Percentiles rank a stretch among this genome's conserved stretches.
phyloP scores from a whole-genome alignment of 176 grass and related monocot species.

The Eleusine indica region DNA sequence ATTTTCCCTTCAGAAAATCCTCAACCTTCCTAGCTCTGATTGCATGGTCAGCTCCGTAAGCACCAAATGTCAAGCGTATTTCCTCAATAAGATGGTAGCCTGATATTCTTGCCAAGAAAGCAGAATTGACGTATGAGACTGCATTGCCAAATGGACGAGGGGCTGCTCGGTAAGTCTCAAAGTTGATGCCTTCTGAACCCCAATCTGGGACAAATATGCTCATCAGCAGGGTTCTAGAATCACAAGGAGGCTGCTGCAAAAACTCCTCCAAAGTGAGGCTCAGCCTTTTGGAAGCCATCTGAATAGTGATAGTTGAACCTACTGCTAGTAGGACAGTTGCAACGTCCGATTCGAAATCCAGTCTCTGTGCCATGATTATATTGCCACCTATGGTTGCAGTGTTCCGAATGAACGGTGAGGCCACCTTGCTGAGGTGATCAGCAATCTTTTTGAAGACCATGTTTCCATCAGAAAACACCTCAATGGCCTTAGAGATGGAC shows the following conservation, averaged over 20 bases:
- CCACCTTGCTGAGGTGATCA: slow-evolving; percentile 70
- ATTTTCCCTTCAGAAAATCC: slow-evolving; percentile 69
- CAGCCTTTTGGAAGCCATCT: slow-evolving; percentile 46
- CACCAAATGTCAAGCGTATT: slow-evolving; percentile 67
- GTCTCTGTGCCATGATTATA: slow-evolving; percentile 77
- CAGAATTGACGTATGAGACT: slow-evolving; percentile 75
- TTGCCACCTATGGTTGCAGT: slow-evolving; percentile 84
- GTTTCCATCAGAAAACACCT: slow-evolving; percentile 54
- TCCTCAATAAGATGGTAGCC: slow-evolving; percentile 53
- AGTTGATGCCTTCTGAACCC: slow-evolving; percentile 49
- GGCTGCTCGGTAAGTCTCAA: slow-evolving; percentile 78
- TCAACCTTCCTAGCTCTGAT: slow-evolving; percentile 73
- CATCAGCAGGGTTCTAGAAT: slow-evolving; percentile 57
- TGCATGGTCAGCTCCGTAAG: slow-evolving; percentile 65
- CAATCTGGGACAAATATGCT: slow-evolving; percentile 68
- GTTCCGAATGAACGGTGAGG: slow-evolving; percentile 73
- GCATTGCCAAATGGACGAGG: slow-evolving; percentile 87
- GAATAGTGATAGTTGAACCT: slow-evolving; percentile 53
- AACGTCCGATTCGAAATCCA: slow-evolving; percentile 64
- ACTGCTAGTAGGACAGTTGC: slow-evolving; percentile 69
- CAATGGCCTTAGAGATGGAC: slow-evolving; percentile 72
- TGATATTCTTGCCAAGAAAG: slow-evolving; percentile 67
- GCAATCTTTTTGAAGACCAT: slow-evolving; percentile 62
- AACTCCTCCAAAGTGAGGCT: slow-evolving; percentile 70
- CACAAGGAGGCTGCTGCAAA: slow-evolving; percentile 70